Evolutionary conservation across 495 filamentous ascomycete species (phyloP).

Genomic region (Entonaema liquescens): DNA sequence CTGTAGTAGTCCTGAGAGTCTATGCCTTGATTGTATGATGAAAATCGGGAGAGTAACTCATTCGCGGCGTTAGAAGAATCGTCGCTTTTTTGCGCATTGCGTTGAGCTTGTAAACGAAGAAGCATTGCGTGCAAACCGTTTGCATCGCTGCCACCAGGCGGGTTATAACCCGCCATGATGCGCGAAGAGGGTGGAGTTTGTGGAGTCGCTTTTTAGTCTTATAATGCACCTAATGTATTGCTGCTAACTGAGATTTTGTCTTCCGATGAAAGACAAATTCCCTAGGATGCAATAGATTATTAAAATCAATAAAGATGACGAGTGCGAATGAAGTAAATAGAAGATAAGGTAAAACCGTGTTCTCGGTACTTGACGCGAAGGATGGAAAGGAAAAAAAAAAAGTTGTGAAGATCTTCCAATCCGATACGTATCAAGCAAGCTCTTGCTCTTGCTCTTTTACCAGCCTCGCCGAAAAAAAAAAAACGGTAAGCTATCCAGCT

Average conservation of each 20-base stretch:
- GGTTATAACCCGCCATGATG: constrained; percentile 57
- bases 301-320: background rate
- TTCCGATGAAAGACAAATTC: constrained; percentile 3
- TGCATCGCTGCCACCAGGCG: constrained; percentile 47
- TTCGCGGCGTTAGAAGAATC: constrained; percentile 31
- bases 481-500: constrained; percentile 11
- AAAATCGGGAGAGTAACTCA: constrained; percentile 46
- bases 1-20: constrained; percentile 52
- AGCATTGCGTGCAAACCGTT: constrained; percentile 45
- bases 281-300: background rate
- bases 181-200: constrained; percentile 6
- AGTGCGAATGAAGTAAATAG: background rate
- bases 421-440: constrained; percentile 27
- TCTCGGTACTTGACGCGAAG: constrained; percentile 13
- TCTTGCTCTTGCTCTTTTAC: constrained; percentile 28
- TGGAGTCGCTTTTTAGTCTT: background rate
- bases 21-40: constrained; percentile 45
- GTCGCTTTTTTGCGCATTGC: constrained; percentile 38
- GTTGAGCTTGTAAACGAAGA: constrained; percentile 43
- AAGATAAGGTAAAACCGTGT: constrained; percentile 3
- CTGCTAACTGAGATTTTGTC: background rate
- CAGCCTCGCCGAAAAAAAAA: constrained; percentile 42
- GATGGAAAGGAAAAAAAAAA: constrained; percentile 30
- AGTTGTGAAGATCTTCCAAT: constrained; percentile 42
- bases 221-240: background rate